Percentiles rank a stretch among this genome's conserved stretches.
phyloP scores from a whole-genome alignment of 768 basidiomycete genomes.

The Hysterangium stoloniferum region DNA sequence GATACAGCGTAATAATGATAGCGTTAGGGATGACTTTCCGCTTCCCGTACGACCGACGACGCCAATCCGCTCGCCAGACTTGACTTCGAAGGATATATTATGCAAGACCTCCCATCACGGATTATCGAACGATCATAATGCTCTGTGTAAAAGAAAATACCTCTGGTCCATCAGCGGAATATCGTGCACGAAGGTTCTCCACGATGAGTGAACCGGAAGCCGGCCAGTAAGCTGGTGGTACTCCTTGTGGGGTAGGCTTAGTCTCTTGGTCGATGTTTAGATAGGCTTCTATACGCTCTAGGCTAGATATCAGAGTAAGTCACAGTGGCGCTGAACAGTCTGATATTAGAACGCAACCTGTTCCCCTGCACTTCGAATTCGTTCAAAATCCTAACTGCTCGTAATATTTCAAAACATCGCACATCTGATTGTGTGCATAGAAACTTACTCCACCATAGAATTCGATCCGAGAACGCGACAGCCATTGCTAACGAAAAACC shows the following conservation, averaged over 20 bases:
- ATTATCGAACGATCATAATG: too few relatives aligned
- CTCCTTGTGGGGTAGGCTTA: slow-evolving; percentile 29
- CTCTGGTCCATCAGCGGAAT: slow-evolving; percentile 27
- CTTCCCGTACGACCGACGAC: slow-evolving; percentile 28
- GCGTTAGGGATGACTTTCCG: slow-evolving; percentile 20
- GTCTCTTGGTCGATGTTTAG: slow-evolving; percentile 52
- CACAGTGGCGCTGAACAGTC: not conserved
- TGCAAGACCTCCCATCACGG: slow-evolving; percentile 31
- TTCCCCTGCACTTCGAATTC: slow-evolving; percentile 9
- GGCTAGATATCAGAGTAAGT: slow-evolving; percentile 13
- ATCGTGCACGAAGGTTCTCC: slow-evolving; percentile 45
- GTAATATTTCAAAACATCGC: not conserved
- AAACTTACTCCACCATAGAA: slow-evolving; percentile 22
- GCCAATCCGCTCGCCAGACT: slow-evolving; percentile 48
- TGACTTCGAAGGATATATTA: slow-evolving; percentile 40
- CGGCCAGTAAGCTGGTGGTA: slow-evolving; percentile 62
- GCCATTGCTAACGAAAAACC: slow-evolving; percentile 17
- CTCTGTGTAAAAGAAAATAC: not conserved
- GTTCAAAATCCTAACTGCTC: not conserved
- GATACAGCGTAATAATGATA: slow-evolving; percentile 32
- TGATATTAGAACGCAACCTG: slow-evolving; percentile 13
- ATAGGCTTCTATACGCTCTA: slow-evolving; percentile 37
- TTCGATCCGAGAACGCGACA: slow-evolving; percentile 5
- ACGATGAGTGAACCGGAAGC: slow-evolving; percentile 46
- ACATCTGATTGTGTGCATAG: too few relatives aligned